Conservation (phyloP, 768 basidiomycete species). For the Rhizopogon sp. region DNA sequence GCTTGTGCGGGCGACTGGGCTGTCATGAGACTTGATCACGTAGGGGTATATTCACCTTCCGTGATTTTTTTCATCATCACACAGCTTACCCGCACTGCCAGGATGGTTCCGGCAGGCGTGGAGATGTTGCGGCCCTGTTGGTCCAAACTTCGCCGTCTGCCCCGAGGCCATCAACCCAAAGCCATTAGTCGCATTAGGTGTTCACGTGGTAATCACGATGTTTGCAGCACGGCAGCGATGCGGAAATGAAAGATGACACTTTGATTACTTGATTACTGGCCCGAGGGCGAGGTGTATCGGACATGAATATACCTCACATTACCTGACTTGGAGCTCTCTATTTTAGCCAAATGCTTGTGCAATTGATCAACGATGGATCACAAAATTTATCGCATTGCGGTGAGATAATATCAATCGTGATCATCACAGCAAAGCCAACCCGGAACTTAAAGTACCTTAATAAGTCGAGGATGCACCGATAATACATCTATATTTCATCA, state of each 20-base stretch:
- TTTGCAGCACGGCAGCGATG: background rate
- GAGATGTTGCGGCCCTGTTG: background rate
- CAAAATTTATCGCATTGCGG: background rate
- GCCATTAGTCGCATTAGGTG: background rate
- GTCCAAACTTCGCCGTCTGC: background rate
- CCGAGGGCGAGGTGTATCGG: background rate
- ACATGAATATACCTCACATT: background rate
- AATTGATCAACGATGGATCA: background rate
- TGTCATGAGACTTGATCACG: slow-evolving; percentile 6
- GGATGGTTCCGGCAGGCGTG: background rate
- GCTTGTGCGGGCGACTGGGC: slow-evolving; percentile 23
- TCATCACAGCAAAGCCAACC: no score
- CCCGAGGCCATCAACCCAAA: no score
- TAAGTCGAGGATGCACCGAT: background rate
- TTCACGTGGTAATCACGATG: background rate
- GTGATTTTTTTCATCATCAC: background rate
- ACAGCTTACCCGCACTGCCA: background rate
- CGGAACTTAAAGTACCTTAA: no score
- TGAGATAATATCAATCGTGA: background rate
- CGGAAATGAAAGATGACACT: background rate
- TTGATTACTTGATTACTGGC: background rate
- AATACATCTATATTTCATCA: background rate
- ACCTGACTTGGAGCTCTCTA: background rate
- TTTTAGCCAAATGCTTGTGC: background rate
- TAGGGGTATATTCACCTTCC: background rate